Base-by-base conservation (phyloP, 345 rosid species). In the Ceriops decandra region DNA sequence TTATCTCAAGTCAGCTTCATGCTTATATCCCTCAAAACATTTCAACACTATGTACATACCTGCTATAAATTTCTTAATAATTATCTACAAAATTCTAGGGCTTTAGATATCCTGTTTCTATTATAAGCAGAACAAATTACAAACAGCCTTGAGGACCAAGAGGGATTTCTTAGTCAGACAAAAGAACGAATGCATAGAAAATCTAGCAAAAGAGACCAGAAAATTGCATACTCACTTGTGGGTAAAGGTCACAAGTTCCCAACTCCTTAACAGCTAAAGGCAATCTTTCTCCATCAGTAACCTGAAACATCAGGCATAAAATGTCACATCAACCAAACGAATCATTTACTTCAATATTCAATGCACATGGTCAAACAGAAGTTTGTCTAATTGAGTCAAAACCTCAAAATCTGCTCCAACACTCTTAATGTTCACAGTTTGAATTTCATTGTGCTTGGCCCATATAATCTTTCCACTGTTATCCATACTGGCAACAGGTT, bases 361-460 rank as follows among this genome's bases (percentile, higher is more conserved):
- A 68, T 31, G 31, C 70, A 60, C 52, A 60, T 57, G 66, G 68
- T 68, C 64, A 59, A 42, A 8, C 58, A 27, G 60, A 57, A 57
- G 38, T 5, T 5, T 33, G 7, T 42, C 3, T 49, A 53, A 35
- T 51, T 49, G 26, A 56, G 49, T 66, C 21, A 80, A 71, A 67
- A 88, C 99, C 99, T 95, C 99, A 81, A 76, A 87, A 83, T 85
- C 98, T 72, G 96, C 92, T 69, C 96, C 98, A 35, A 92, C 87
- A 80, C 91, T 92, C 88, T 92, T 95, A 79, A 95, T 87, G 80
- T 95, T 95, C 61, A 91, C 96, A 57, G 99, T 95, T 80, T 95
- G 99, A 79, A 95, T 87, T 82, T 95, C 99, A 84, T 95, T 95
- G 77, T 92, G 99, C 87, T 92, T 95, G 28, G 99, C 97, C 98